These are phyloP conservation scores for Aureobasidium uvarum DNA, from an alignment of 2,329 filamentous ascomycete genomes.

Conservation along the genomic window DNA sequence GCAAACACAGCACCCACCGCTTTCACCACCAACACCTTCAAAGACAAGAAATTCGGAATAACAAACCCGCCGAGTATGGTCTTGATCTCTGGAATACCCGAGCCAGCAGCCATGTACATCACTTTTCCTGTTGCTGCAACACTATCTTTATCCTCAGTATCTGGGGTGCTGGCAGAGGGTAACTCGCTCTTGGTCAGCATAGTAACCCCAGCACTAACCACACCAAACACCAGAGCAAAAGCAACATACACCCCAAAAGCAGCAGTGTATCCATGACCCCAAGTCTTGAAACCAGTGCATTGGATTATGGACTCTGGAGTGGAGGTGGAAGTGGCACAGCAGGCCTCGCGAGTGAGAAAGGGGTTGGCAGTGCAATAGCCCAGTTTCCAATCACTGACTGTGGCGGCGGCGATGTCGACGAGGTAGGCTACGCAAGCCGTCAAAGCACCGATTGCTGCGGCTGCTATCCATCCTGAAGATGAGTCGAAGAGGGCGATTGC, in stretches of 20 bases:
- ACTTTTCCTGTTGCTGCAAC: constrained; percentile 44
- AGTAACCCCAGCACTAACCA: constrained; percentile 51
- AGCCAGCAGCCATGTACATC: constrained; percentile 60
- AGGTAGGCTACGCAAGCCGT: constrained; percentile 57
- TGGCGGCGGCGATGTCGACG: constrained; percentile 56
- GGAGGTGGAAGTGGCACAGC: constrained; percentile 43
- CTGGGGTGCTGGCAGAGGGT: constrained; percentile 44
- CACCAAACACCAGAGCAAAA: constrained; percentile 51
- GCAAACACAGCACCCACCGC: constrained; percentile 59
- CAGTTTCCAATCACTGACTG: constrained; percentile 57
- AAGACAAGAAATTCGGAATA: constrained; percentile 57
- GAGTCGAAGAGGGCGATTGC: constrained; percentile 49
- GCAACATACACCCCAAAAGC: constrained; percentile 52
- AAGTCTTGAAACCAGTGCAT: constrained; percentile 47
- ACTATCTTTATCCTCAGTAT: constrained; percentile 37
- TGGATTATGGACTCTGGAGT: constrained; percentile 34
- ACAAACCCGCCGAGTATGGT: constrained; percentile 61
- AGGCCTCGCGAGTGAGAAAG: constrained; percentile 51
- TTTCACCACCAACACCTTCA: constrained; percentile 57
- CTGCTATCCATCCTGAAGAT: constrained; percentile 57
- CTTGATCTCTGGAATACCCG: constrained; percentile 62
- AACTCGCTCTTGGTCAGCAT: constrained; percentile 52
- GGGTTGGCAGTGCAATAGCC: constrained; percentile 54
- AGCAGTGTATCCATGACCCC: constrained; percentile 45
- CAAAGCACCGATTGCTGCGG: constrained; percentile 53